phyloP scores from a whole-genome alignment of 108 stramenopile species.

The Aurantiochytrium sp. region DNA sequence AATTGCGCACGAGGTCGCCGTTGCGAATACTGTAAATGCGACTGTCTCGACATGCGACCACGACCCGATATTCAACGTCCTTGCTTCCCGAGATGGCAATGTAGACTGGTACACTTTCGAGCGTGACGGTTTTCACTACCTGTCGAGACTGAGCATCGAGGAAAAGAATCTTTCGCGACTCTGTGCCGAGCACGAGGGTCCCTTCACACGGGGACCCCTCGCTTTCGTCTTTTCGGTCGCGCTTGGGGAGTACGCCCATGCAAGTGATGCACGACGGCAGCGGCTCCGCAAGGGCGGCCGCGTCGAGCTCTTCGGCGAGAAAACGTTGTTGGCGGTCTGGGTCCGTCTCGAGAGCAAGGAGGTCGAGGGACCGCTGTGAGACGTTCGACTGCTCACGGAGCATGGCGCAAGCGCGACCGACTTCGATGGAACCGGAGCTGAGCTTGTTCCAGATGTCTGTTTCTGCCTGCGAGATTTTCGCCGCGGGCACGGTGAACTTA shows the following conservation, averaged over 20 bases:
- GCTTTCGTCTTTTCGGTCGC: conserved; percentile 11
- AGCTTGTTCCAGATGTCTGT: conserved; percentile 12
- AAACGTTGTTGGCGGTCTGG: not conserved
- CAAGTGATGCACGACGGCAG: conserved; percentile 39
- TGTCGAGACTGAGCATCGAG: conserved; percentile 36
- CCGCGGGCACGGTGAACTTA: conserved; percentile 38
- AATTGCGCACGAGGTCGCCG: conserved; percentile 39
- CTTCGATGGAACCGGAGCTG: not conserved
- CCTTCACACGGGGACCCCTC: not conserved
- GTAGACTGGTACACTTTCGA: conserved; percentile 33
- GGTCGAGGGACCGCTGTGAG: not conserved
- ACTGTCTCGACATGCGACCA: conserved; percentile 46
- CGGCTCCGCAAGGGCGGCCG: conserved; percentile 7
- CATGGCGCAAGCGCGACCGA: not conserved
- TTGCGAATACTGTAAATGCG: conserved; percentile 40
- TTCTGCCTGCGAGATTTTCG: conserved; percentile 7
- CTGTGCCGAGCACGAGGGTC: conserved; percentile 48
- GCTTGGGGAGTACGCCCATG: conserved; percentile 36
- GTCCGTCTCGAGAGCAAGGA: not conserved
- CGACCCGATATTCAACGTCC: conserved; percentile 51
- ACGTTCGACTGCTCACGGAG: conserved; percentile 7
- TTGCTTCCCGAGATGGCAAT: conserved; percentile 38
- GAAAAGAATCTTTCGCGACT: conserved; percentile 35
- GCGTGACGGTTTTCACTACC: not conserved
- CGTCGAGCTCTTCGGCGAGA: not conserved